Percentiles rank a stretch among this genome's conserved stretches.
Evolutionary conservation across 2,329 filamentous ascomycete genomes (phyloP).

Genomic region (Rhynchosporium agropyri): DNA sequence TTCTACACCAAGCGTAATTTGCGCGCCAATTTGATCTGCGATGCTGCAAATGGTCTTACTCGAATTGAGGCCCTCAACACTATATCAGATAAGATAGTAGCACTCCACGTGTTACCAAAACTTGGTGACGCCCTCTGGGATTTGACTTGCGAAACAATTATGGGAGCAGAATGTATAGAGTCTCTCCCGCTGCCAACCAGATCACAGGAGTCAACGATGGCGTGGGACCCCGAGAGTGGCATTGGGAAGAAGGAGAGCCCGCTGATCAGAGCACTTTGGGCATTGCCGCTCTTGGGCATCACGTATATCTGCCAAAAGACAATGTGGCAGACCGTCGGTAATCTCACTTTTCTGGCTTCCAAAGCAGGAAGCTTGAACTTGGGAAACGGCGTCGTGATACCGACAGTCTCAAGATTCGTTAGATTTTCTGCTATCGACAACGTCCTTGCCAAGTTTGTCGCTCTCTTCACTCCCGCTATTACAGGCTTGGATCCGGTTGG

Average conservation of each 20-base stretch:
- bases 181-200: slow-evolving; percentile 39
- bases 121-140: slow-evolving; percentile 33
- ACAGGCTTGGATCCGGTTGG: slow-evolving; percentile 27
- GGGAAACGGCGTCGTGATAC: neutral
- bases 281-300: slow-evolving; percentile 30
- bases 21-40: slow-evolving; percentile 30
- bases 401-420: slow-evolving; percentile 25
- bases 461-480: slow-evolving; percentile 33
- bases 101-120: slow-evolving; percentile 28
- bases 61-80: slow-evolving; percentile 32
- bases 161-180: slow-evolving; percentile 38
- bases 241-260: slow-evolving; percentile 37
- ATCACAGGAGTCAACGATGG: slow-evolving; percentile 34
- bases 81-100: slow-evolving; percentile 27
- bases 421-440: slow-evolving; percentile 29
- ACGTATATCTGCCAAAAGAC: slow-evolving; percentile 29
- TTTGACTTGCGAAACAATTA: slow-evolving; percentile 28
- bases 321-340: slow-evolving; percentile 21
- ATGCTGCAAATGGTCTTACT: slow-evolving; percentile 34
- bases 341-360: neutral
- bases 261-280: slow-evolving; percentile 32
- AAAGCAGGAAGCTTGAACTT: slow-evolving; percentile 4
- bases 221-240: slow-evolving; percentile 39
- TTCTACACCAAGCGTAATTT: slow-evolving; percentile 32
- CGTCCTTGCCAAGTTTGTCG: slow-evolving; percentile 29